Conservation (phyloP, 352 stramenopile species). For the Phytophthora ohioensis region DNA sequence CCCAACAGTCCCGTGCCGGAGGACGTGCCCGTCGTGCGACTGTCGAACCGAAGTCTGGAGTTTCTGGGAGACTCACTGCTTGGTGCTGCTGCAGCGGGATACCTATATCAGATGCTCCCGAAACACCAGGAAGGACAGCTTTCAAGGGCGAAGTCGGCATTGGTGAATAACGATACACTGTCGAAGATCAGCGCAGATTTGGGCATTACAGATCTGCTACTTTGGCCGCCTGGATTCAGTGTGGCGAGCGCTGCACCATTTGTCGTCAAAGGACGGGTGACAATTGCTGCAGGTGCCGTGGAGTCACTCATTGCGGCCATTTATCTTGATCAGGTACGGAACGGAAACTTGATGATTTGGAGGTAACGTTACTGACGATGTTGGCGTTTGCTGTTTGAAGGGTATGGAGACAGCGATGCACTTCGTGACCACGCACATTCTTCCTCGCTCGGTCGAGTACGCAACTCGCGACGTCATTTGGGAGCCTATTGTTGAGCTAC, state of each 20-base stretch:
- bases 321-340: constrained; percentile 73
- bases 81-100: constrained; percentile 62
- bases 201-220: constrained; percentile 64
- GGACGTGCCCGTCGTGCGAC: constrained; percentile 57
- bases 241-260: constrained; percentile 33
- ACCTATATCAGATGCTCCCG: constrained; percentile 81
- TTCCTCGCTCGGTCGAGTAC: constrained; percentile 64
- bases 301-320: constrained; percentile 83
- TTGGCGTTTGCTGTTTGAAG: constrained; percentile 30
- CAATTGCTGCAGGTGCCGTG: constrained; percentile 78
- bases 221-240: constrained; percentile 63
- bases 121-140: constrained; percentile 79
- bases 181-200: constrained; percentile 71
- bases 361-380: neutral
- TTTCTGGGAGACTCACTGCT: constrained; percentile 86
- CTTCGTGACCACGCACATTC: constrained; percentile 72
- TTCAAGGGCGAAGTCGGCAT: constrained; percentile 65
- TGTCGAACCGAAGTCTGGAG: constrained; percentile 86
- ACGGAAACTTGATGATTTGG: neutral
- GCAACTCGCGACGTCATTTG: constrained; percentile 61
- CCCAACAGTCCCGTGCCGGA: constrained; percentile 46
- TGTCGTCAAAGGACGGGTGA: constrained; percentile 65
- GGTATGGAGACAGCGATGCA: constrained; percentile 69
- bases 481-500: constrained; percentile 70
- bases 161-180: constrained; percentile 85